Evolutionary conservation across 176 grass and related monocot species (phyloP).

Genomic region (Bothriochloa decipiens): DNA sequence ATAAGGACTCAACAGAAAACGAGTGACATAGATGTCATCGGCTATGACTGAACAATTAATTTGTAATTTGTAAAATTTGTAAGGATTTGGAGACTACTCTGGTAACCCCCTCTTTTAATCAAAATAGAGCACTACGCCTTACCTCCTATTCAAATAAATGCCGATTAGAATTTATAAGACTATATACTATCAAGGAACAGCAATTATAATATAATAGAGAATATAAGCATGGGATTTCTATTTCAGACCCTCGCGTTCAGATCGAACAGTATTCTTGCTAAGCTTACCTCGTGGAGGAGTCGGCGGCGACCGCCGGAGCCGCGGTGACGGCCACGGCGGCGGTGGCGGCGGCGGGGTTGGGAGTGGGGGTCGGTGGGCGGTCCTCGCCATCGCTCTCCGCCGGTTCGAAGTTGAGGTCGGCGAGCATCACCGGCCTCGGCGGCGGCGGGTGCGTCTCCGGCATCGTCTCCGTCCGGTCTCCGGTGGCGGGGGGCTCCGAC

Average conservation of each 20-base stretch:
- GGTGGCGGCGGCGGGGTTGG: conserved; percentile 22
- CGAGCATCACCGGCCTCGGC: conserved; percentile 63
- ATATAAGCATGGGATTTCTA: not conserved
- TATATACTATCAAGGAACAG: not conserved
- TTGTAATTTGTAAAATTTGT: not conserved
- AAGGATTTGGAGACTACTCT: not conserved
- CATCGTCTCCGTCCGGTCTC: conserved; percentile 25
- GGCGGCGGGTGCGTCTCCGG: conserved; percentile 46
- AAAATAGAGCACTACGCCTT: not conserved
- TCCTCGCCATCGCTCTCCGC: conserved; percentile 90
- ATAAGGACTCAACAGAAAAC: not conserved
- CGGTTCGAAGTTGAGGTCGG: conserved; percentile 83
- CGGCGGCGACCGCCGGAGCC: conserved; percentile 30
- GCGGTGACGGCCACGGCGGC: not conserved
- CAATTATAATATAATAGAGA: not conserved
- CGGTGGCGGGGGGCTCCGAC: not conserved
- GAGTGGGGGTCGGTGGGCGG: conserved; percentile 48
- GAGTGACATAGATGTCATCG: not conserved
- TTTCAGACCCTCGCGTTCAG: conserved; percentile 3
- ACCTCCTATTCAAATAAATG: not conserved
- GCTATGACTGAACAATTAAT: not conserved
- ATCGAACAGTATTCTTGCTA: conserved; percentile 4
- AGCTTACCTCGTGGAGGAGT: conserved; percentile 53
- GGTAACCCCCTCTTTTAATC: not conserved
- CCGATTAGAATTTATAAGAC: not conserved